Evolutionary conservation across 2,329 filamentous ascomycete species (phyloP).

Genomic region (Aspergillus felis): DNA sequence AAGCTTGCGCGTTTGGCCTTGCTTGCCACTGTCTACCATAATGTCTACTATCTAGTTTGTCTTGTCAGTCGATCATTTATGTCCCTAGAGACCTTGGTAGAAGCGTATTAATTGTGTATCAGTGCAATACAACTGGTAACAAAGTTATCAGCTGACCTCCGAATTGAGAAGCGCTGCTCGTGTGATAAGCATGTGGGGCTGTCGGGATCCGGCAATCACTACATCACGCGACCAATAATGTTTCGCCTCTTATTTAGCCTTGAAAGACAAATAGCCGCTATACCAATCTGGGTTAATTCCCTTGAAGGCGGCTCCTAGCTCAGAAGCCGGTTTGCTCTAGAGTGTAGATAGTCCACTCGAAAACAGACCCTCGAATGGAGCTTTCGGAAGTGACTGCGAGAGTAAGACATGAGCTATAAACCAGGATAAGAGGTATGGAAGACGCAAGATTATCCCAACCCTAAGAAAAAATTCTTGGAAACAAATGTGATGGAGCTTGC

Average conservation of each 20-base stretch:
- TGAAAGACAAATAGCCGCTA: not conserved
- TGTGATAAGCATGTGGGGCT: not conserved
- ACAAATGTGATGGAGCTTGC: not conserved
- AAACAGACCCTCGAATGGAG: no score
- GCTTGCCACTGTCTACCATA: no score
- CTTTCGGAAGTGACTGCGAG: not conserved
- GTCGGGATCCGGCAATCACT: not conserved
- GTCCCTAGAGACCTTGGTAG: not conserved
- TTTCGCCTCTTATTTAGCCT: not conserved
- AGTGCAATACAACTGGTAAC: not conserved
- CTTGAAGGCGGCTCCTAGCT: not conserved
- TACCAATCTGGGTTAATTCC: not conserved
- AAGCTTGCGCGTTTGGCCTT: not conserved
- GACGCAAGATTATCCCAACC: not conserved
- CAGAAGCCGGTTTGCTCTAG: not conserved
- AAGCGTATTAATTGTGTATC: not conserved
- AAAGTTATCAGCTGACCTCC: not conserved
- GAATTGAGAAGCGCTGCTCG: not conserved
- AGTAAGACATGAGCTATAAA: not conserved
- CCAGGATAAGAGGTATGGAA: not conserved
- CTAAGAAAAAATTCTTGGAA: not conserved
- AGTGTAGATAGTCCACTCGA: not conserved
- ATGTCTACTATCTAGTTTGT: no score
- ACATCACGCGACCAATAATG: not conserved
- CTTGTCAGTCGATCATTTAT: not conserved